Base-by-base conservation (phyloP, 2,329 filamentous ascomycete species). In the Pseudopithomyces chartarum region DNA sequence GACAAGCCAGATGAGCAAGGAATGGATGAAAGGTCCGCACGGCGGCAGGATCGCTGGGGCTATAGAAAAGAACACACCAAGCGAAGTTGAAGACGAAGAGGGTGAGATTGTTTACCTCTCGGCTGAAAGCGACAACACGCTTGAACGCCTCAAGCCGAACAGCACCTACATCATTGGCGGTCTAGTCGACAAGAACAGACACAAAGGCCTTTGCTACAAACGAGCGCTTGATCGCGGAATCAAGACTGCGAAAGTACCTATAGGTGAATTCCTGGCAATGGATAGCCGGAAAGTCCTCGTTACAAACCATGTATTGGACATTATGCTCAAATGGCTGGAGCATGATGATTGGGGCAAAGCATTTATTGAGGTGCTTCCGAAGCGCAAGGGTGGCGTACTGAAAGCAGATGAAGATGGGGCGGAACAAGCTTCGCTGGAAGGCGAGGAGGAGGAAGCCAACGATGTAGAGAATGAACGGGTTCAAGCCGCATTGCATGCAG, bases 241-340 rank as follows among this genome's bases (percentile, higher is more conserved):
- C 66, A 89, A 89, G 61, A 98, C 95, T 0, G 95, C 94, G 1
- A 93, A 92, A 73, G 76, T 99, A 54, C 95, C 95, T 0, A 98
- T 99, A 67, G 92, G 92, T n/a, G 88, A 98, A 60, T 98, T 91
- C 75, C 89, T 99, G 82, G 85, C 92, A 61, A 96, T 99, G 90
- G 85, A 88, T 54, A 93, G 90, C 66, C 86, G 95, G 32, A 87
- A 89, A 66, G 91, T 99, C 4, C 80, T 99, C 55, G 89, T 94
- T 3, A 97, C 94, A 7, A 99, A 98, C 71, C 95, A 99, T 70
- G 95, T 99, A 1, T 86, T 95, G 45, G 94, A 98, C 77, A 98
- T 99, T 60, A 97, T 99, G 91, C 79, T 97, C 44, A 88, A 87
- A 63, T 99, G 93, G 92, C 77, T 99, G 53, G 92, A 97, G 76